phyloP scores from a whole-genome alignment of 2,329 filamentous ascomycete species.

The Sporothrix pallida region DNA sequence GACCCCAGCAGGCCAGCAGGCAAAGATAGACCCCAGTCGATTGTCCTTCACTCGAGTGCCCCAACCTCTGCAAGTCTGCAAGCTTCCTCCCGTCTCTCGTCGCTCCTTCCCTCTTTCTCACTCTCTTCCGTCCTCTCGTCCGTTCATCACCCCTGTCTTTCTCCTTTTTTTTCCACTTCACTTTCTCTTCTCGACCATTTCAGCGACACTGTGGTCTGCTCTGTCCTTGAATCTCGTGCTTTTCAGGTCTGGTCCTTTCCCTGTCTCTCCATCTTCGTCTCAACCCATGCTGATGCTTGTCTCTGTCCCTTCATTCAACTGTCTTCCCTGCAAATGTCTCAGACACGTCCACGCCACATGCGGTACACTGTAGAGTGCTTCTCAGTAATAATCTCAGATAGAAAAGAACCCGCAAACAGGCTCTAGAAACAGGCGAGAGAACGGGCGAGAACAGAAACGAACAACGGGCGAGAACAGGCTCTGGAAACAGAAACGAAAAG shows the following conservation, averaged over 20 bases:
- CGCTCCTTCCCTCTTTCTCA: not conserved
- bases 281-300: not conserved
- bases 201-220: not conserved
- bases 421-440: not conserved
- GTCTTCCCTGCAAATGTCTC: conserved; percentile 19
- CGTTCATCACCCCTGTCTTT: not conserved
- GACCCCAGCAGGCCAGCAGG: not conserved
- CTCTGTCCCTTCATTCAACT: too few species aligned
- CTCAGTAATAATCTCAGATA: too few species aligned
- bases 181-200: not conserved
- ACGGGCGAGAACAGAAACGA: not conserved
- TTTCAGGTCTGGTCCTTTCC: not conserved
- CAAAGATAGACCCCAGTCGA: not conserved
- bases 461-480: not conserved
- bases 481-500: not conserved
- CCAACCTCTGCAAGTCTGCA: not conserved
- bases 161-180: not conserved
- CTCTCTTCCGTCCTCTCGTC: not conserved
- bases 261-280: too few species aligned
- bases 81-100: not conserved
- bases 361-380: not conserved
- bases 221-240: not conserved
- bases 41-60: not conserved
- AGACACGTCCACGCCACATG: not conserved
- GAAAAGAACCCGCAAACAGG: not conserved